Conservation (phyloP, 2,329 filamentous ascomycete genomes). For the Talaromyces pinophilus region DNA sequence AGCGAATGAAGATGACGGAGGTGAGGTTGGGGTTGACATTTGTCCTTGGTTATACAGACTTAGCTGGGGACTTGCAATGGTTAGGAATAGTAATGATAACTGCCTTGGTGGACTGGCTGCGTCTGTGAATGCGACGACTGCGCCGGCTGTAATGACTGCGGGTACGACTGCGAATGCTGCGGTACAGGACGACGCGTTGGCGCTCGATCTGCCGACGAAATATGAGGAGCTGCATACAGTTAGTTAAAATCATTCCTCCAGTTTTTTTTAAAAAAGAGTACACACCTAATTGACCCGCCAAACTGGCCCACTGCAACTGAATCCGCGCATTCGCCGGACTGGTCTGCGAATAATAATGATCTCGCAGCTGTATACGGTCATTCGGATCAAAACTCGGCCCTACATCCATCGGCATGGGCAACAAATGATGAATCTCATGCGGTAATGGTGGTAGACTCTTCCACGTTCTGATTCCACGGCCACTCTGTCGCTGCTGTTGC, state of each 20-base stretch:
- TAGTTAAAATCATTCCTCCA: neutral
- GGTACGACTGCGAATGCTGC: neutral
- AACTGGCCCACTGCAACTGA: slow-evolving; percentile 30
- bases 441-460: slow-evolving; percentile 29
- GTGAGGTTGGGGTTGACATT: no score
- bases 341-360: neutral
- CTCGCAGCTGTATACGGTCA: neutral
- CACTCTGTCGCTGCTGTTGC: neutral
- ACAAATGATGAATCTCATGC: slow-evolving; percentile 33
- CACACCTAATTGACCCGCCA: slow-evolving; percentile 29
- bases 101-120: neutral
- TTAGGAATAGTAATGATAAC: slow-evolving; percentile 9
- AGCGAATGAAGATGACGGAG: no score
- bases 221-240: neutral
- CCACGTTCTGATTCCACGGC: slow-evolving; percentile 1
- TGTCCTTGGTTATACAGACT: no score
- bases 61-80: neutral
- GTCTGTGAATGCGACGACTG: neutral
- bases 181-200: neutral
- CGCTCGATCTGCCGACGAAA: neutral
- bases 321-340: slow-evolving; percentile 8
- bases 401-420: slow-evolving; percentile 15
- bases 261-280: neutral
- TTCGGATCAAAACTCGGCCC: neutral
- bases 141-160: neutral